Conservation (phyloP, 805 yeast species). For the Metschnikowia dekortorum region DNA sequence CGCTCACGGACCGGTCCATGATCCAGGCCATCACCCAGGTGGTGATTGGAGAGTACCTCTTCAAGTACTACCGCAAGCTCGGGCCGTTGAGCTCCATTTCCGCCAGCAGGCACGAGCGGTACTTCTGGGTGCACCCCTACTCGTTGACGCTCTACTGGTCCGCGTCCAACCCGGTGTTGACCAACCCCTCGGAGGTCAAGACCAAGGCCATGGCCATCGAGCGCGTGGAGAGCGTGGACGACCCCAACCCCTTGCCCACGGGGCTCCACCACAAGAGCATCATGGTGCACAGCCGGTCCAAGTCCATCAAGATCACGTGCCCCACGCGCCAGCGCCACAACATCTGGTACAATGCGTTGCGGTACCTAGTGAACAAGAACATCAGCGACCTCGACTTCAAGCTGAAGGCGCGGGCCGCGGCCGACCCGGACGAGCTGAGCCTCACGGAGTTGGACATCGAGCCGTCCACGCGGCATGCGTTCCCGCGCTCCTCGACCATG, state of each 20-base stretch:
- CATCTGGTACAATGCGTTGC: conserved; percentile 82
- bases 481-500: conserved; percentile 16
- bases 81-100: conserved; percentile 73
- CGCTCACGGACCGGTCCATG: conserved; percentile 65
- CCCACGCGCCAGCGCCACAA: conserved; percentile 84
- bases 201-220: conserved; percentile 79
- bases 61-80: conserved; percentile 75
- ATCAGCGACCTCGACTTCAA: conserved; percentile 52
- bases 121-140: conserved; percentile 96
- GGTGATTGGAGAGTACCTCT: conserved; percentile 85
- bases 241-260: conserved; percentile 82
- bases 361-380: conserved; percentile 66
- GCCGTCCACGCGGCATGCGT: conserved; percentile 16
- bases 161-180: conserved; percentile 67
- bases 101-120: conserved; percentile 82
- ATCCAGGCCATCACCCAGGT: conserved; percentile 87
- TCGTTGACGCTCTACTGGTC: conserved; percentile 91
- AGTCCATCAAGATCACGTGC: conserved; percentile 76
- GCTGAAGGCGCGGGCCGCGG: not conserved
- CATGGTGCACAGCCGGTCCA: conserved; percentile 62
- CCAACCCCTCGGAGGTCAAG: conserved; percentile 59
- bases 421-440: conserved; percentile 5
- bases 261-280: conserved; percentile 86
- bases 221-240: conserved; percentile 74
- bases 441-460: conserved; percentile 11